Evolutionary conservation across 1,139 yeast species (phyloP).

Genomic region (Magnusiomyces paraingens): DNA sequence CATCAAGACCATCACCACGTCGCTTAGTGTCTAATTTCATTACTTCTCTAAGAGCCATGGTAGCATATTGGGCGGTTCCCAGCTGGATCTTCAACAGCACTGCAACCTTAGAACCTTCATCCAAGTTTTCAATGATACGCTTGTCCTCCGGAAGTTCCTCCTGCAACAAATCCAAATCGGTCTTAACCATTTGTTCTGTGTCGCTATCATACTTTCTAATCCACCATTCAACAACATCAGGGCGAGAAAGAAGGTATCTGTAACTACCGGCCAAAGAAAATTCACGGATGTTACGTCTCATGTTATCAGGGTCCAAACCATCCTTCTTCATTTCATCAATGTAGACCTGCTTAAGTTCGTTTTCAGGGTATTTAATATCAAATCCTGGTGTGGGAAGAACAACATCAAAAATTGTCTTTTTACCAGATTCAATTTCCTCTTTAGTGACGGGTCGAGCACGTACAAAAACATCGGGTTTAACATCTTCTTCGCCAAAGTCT

Average conservation of each 20-base stretch:
- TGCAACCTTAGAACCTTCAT: slow-evolving; percentile 52
- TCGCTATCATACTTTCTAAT: slow-evolving; percentile 56
- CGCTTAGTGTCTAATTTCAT: slow-evolving; percentile 80
- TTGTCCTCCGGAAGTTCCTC: slow-evolving; percentile 29
- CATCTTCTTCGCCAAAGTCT: slow-evolving; percentile 58
- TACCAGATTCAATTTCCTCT: slow-evolving; percentile 58
- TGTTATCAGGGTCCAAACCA: slow-evolving; percentile 72
- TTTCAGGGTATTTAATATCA: slow-evolving; percentile 75
- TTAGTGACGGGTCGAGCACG: slow-evolving; percentile 67
- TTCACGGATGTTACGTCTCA: slow-evolving; percentile 80
- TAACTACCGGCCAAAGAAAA: slow-evolving; percentile 91
- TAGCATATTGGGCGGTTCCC: slow-evolving; percentile 88
- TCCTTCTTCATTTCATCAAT: slow-evolving; percentile 71
- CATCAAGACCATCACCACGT: slow-evolving; percentile 41
- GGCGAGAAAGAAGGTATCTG: slow-evolving; percentile 66
- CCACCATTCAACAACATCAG: slow-evolving; percentile 57
- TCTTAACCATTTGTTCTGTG: slow-evolving; percentile 64
- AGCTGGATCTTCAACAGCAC: slow-evolving; percentile 70
- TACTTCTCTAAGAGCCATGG: slow-evolving; percentile 92
- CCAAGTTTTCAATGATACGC: slow-evolving; percentile 20
- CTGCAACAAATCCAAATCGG: slow-evolving; percentile 68
- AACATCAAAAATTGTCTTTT: slow-evolving; percentile 68
- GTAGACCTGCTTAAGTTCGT: slow-evolving; percentile 59
- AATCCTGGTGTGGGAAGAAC: slow-evolving; percentile 95
- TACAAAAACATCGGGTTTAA: slow-evolving; percentile 45